A percentile compares a stretch with the other conserved stretches of the same genome.
phyloP scores from a whole-genome alignment of 495 filamentous ascomycete species.

The Neurospora tetraspora region DNA sequence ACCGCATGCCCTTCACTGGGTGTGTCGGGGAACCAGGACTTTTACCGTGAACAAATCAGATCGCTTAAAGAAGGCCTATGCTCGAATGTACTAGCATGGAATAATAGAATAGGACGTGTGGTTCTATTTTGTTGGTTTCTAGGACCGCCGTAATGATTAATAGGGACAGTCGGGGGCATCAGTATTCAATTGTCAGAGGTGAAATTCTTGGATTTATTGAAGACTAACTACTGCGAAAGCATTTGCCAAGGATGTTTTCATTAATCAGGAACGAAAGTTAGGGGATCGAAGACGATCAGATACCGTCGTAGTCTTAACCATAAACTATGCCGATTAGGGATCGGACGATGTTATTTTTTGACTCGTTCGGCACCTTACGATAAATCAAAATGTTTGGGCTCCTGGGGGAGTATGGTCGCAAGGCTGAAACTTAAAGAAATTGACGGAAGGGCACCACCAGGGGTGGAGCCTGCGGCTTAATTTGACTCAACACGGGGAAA shows the following conservation, averaged over 20 bases:
- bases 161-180: conserved; percentile 37
- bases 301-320: background rate
- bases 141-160: background rate
- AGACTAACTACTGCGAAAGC: conserved; percentile 55
- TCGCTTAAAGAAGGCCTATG: conserved; percentile 65
- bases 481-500: conserved; percentile 62
- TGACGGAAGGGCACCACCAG: conserved; percentile 50
- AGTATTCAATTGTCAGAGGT: conserved; percentile 64
- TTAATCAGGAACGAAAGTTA: background rate
- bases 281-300: background rate
- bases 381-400: background rate
- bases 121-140: conserved; percentile 15
- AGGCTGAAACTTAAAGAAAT: background rate
- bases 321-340: background rate
- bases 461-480: conserved; percentile 56
- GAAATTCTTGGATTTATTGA: conserved; percentile 66
- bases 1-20: conserved; percentile 54
- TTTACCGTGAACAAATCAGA: conserved; percentile 68
- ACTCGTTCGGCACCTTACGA: background rate
- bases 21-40: conserved; percentile 54
- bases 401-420: background rate
- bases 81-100: conserved; percentile 66
- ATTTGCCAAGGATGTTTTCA: background rate
- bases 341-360: background rate
- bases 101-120: conserved; percentile 66